Conservation (phyloP, 2,329 filamentous ascomycete species). For the Fonsecaea pugnacius region DNA sequence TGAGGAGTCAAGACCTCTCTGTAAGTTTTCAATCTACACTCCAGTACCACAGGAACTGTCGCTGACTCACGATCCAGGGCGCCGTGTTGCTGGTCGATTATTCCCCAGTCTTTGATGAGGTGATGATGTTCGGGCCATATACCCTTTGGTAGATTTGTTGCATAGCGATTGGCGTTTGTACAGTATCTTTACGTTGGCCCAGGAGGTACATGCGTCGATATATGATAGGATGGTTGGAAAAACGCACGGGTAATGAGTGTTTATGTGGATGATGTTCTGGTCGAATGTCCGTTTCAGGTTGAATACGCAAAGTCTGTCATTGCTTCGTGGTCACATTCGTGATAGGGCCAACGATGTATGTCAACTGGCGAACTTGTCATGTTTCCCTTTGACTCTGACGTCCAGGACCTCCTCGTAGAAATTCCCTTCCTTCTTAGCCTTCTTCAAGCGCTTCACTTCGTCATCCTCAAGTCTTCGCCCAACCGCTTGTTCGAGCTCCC, state of each 20-base stretch:
- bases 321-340: not conserved
- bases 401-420: slow-evolving; percentile 87
- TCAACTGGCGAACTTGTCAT: slow-evolving; percentile 72
- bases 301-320: not conserved
- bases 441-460: slow-evolving; percentile 82
- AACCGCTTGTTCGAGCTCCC: slow-evolving; percentile 80
- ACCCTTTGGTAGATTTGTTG: slow-evolving; percentile 15
- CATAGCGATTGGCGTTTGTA: slow-evolving; percentile 31
- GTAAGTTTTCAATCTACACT: slow-evolving; percentile 23
- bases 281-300: not conserved
- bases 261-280: slow-evolving; percentile 3
- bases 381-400: slow-evolving; percentile 88
- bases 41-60: not conserved
- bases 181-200: not conserved
- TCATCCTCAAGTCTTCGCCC: slow-evolving; percentile 79
- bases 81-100: slow-evolving; percentile 29
- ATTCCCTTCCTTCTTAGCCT: slow-evolving; percentile 79
- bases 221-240: slow-evolving; percentile 19
- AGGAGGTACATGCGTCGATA: slow-evolving; percentile 17
- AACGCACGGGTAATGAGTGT: not conserved
- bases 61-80: slow-evolving; percentile 26
- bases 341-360: not conserved
- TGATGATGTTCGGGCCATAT: slow-evolving; percentile 6
- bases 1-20: slow-evolving; percentile 31
- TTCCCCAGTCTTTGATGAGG: slow-evolving; percentile 28